Conservation (phyloP, 345 rosid genomes). For the Lepidium aucheri region DNA sequence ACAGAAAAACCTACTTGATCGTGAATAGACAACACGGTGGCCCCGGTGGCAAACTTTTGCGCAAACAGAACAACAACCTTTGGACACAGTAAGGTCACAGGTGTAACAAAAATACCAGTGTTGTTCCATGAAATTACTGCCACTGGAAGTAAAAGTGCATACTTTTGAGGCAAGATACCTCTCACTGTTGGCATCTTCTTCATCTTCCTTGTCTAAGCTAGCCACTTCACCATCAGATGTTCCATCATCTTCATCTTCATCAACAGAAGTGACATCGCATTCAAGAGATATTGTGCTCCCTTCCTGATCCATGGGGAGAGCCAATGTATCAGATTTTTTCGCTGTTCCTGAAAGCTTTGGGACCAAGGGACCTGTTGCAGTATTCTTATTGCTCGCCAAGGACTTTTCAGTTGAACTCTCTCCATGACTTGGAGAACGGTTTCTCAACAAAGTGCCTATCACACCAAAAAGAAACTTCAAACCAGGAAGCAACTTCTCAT, state of each 20-base stretch:
- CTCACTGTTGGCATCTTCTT: slow-evolving; percentile 84
- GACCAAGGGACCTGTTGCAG: slow-evolving; percentile 37
- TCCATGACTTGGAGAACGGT: slow-evolving; percentile 37
- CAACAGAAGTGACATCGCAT: slow-evolving; percentile 91
- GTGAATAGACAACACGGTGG: slow-evolving; percentile 97
- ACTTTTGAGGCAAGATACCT: slow-evolving; percentile 87
- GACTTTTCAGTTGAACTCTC: slow-evolving; percentile 48
- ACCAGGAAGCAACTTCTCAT: slow-evolving; percentile 70
- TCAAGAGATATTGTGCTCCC: slow-evolving; percentile 65
- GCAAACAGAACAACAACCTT: slow-evolving; percentile 97
- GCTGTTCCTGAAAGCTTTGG: slow-evolving; percentile 56
- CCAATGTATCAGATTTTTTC: slow-evolving; percentile 59
- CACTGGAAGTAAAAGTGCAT: slow-evolving; percentile 97
- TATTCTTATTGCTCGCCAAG: slow-evolving; percentile 32
- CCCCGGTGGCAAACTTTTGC: slow-evolving; percentile 99
- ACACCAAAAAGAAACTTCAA: slow-evolving; percentile 73
- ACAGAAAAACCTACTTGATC: slow-evolving; percentile 92
- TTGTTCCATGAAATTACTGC: slow-evolving; percentile 98
- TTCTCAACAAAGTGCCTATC: slow-evolving; percentile 63
- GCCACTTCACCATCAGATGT: slow-evolving; percentile 98
- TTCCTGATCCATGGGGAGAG: slow-evolving; percentile 65
- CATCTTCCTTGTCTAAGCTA: slow-evolving; percentile 96
- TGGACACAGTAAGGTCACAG: slow-evolving; percentile 93
- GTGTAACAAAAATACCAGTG: slow-evolving; percentile 99
- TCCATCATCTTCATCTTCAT: slow-evolving; percentile 98